A percentile compares a stretch with the other conserved stretches of the same genome.
Conservation (phyloP, 306 rosid genomes). For the Vachellia collinsii region DNA sequence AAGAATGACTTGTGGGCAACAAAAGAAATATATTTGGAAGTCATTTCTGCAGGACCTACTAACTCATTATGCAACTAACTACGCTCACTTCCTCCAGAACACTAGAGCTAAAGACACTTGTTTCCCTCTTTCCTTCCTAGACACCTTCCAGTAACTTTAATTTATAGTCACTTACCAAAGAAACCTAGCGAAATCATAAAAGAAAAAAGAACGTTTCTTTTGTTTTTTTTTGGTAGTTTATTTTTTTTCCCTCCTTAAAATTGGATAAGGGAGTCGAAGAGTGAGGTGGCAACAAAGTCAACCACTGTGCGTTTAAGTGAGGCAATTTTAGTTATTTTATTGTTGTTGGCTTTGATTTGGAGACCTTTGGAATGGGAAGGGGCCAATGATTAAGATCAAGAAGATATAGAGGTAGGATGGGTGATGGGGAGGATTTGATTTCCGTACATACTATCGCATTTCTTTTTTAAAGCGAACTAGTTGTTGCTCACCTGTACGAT, state of each 20-base stretch:
- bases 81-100: constrained; percentile 94
- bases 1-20: constrained; percentile 85
- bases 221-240: neutral
- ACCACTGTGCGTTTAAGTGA: constrained; percentile 23
- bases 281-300: neutral
- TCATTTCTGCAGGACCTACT: constrained; percentile 73
- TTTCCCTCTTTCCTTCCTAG: constrained; percentile 66
- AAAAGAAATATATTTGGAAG: constrained; percentile 81
- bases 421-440: constrained; percentile 18
- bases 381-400: neutral
- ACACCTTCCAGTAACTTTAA: constrained; percentile 48
- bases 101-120: constrained; percentile 94
- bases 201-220: neutral
- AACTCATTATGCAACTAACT: constrained; percentile 80
- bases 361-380: constrained; percentile 20
- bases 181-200: neutral
- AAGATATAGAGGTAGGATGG: neutral
- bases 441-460: constrained; percentile 42
- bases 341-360: neutral
- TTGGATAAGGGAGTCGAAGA: neutral
- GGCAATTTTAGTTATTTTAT: neutral
- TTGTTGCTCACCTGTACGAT: no score
- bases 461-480: no score
- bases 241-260: neutral
- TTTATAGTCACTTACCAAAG: neutral